phyloP scores from a whole-genome alignment of 208 protist genomes.

The Crithidia mellificae region DNA sequence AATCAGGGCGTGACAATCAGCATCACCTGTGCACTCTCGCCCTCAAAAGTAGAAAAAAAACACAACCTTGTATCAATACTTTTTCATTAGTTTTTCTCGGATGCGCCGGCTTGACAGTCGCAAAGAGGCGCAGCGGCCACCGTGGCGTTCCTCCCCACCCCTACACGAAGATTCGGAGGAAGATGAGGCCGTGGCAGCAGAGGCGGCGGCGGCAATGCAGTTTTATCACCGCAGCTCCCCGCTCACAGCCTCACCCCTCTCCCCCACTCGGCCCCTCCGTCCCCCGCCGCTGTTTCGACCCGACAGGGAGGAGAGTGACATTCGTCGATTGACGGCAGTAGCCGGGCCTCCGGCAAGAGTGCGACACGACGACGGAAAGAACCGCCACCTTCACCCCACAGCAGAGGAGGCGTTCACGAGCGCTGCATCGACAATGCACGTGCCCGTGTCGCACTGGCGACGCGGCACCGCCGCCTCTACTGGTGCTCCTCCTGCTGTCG shows the following conservation, averaged over 20 bases:
- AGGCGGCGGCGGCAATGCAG: neutral
- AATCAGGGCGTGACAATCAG: too few species aligned
- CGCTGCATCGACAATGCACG: neutral
- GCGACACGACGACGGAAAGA: too few species aligned
- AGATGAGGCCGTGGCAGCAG: neutral
- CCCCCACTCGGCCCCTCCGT: neutral
- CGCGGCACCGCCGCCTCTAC: too few species aligned
- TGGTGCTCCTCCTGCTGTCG: too few species aligned
- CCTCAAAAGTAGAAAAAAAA: too few species aligned
- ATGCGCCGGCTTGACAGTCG: neutral
- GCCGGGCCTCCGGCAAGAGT: too few species aligned
- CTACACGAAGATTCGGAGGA: neutral
- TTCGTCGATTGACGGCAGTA: too few species aligned
- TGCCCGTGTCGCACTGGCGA: conserved; percentile 14
- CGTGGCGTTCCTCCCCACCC: neutral
- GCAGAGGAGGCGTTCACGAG: neutral
- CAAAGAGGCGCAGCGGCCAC: neutral
- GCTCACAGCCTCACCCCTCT: neutral
- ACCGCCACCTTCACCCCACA: neutral
- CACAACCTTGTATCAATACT: too few species aligned
- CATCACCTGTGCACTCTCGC: too few species aligned
- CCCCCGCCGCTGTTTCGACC: too few species aligned
- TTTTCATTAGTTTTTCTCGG: too few species aligned
- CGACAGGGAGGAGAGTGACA: too few species aligned
- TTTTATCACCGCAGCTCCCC: neutral